Evolutionary conservation across 2,329 filamentous ascomycete species (phyloP).

Genomic region (Aschersonia sp.): DNA sequence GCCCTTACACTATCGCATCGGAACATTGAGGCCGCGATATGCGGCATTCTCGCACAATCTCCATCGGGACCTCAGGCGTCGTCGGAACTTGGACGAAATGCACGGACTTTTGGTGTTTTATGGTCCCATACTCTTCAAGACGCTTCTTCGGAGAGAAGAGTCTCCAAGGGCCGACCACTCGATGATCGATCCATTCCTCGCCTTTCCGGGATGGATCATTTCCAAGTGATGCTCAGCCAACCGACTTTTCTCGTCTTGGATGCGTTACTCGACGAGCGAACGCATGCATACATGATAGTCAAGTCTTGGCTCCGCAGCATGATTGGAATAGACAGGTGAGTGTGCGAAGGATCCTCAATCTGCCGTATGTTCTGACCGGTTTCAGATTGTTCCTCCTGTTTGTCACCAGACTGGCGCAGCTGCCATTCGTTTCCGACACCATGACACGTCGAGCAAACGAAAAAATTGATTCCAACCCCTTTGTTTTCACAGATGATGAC

Average conservation of each 20-base stretch:
- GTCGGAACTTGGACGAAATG: slow-evolving; percentile 35
- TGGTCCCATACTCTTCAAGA: slow-evolving; percentile 71
- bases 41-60: slow-evolving; percentile 41
- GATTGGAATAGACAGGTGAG: slow-evolving; percentile 47
- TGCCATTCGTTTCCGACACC: slow-evolving; percentile 31
- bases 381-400: slow-evolving; percentile 46
- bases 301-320: slow-evolving; percentile 66
- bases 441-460: slow-evolving; percentile 4
- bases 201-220: slow-evolving; percentile 43
- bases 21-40: slow-evolving; percentile 68
- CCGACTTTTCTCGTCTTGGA: slow-evolving; percentile 76
- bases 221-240: slow-evolving; percentile 61
- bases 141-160: slow-evolving; percentile 35
- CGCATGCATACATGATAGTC: slow-evolving; percentile 61
- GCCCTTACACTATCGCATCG: slow-evolving; percentile 52
- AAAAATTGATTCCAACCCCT: slow-evolving; percentile 6
- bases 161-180: slow-evolving; percentile 27
- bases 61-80: neutral
- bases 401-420: slow-evolving; percentile 39
- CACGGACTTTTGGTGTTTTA: slow-evolving; percentile 56
- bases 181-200: slow-evolving; percentile 21
- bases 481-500: slow-evolving; percentile 35
- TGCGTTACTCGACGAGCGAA: slow-evolving; percentile 55
- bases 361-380: slow-evolving; percentile 1
- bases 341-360: slow-evolving; percentile 1